Evolutionary conservation across 1,139 yeast species (phyloP), one percentile per base, ranked within the genome.

Genomic region (Saccharomyces hybrid): DNA sequence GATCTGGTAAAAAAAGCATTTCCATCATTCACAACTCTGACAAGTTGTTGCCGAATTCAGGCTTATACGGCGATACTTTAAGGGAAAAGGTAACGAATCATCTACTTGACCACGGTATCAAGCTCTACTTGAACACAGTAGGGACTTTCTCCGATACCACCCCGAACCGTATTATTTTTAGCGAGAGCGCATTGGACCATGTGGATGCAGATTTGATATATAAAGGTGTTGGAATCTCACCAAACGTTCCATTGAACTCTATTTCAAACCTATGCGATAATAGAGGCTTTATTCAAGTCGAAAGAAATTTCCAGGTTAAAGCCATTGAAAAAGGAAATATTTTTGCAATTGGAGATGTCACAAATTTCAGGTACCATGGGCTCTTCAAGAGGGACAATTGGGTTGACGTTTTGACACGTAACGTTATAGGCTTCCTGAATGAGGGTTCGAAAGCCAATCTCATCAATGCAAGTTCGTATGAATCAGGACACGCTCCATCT

Each of bases 321-420:
- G 54, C 52, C 5, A n/a, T 25, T 13, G 42, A 49, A 7, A 28
- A 14, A 25, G 52, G 52, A 28, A 49, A 50, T 34, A 16, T 52
- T n/a, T 52, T 52, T 27, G 54, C 54, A 7, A 52, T 52, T 34
- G 54, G 54, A n/a, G 54, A 52, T 20, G 52, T 52, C 5, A 46
- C 54, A 25, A 46, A 52, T 46, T 49, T 50, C 41, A 47, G 26
- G 23, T 52, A 52, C 27, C 54, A 50, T 44, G 54, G 54, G 4
- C 16, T 52, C 2, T n/a, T 52, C 13, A 49, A 49, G 47, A 49
- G 52, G 41, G 54, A 52, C 41, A 52, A 49, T 49, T 52, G 54
- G 54, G 48, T 52, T 25, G 30, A 52, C 31, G 47, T 48, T 44
- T 14, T 52, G 31, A 47, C 50, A 7, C 11, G 20, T 3, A 52